Evolutionary conservation across 1,284 basidiomycete genomes (phyloP).

Genomic region (Fomes fomentarius): DNA sequence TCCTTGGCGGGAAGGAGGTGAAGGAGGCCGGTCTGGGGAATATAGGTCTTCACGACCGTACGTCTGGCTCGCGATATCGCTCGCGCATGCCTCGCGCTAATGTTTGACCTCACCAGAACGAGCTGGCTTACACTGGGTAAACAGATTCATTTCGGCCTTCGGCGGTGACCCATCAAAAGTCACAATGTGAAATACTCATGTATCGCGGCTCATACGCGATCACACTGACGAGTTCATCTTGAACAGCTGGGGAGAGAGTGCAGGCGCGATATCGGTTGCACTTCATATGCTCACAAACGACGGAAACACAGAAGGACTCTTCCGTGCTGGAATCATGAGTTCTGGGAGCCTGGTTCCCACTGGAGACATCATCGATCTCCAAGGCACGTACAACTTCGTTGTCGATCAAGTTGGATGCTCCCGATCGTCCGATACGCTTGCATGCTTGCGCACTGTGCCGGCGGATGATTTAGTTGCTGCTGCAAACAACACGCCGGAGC

Average conservation of each 20-base stretch:
- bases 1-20: slow-evolving; percentile 42
- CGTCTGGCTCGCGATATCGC: too few relatives aligned
- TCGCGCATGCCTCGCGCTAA: too few relatives aligned
- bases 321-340: slow-evolving; percentile 40
- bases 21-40: slow-evolving; percentile 54
- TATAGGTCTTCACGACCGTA: slow-evolving; percentile 56
- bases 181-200: slow-evolving; percentile 6
- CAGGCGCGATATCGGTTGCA: slow-evolving; percentile 6
- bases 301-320: slow-evolving; percentile 26
- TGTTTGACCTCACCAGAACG: slow-evolving; percentile 53
- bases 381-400: slow-evolving; percentile 39
- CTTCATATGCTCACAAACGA: slow-evolving; percentile 8
- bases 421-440: not conserved
- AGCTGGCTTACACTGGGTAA: slow-evolving; percentile 42
- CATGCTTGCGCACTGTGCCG: not conserved
- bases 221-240: not conserved
- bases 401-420: slow-evolving; percentile 36
- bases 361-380: slow-evolving; percentile 31
- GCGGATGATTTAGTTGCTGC: not conserved
- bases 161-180: slow-evolving; percentile 16
- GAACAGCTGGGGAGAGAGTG: slow-evolving; percentile 13
- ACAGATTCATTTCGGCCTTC: slow-evolving; percentile 61
- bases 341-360: slow-evolving; percentile 38
- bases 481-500: not conserved
- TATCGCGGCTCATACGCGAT: not conserved